These are phyloP conservation scores for Phialophora expanda DNA, from an alignment of 2,329 filamentous ascomycete species.

Conservation along the genomic window DNA sequence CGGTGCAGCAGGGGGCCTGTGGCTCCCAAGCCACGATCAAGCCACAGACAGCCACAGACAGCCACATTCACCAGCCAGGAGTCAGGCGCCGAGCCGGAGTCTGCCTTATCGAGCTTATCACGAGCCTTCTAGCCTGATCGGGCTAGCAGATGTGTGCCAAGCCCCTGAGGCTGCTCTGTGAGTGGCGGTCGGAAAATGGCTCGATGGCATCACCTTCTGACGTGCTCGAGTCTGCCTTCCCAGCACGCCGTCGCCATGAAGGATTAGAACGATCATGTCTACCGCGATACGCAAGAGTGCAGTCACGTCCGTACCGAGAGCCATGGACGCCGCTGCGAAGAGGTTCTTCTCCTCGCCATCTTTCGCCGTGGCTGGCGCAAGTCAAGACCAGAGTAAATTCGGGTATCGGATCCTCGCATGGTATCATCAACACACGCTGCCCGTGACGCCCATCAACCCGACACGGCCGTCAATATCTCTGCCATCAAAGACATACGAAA, in stretches of 20 bases:
- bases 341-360: conserved; percentile 78
- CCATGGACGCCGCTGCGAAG: conserved; percentile 72
- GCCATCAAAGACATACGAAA: conserved; percentile 62
- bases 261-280: neutral
- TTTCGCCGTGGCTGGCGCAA: conserved; percentile 90
- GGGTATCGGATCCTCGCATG: conserved; percentile 81
- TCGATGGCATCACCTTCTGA: neutral
- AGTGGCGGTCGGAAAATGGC: neutral
- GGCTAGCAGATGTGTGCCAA: neutral
- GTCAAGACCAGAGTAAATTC: conserved; percentile 81
- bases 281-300: neutral
- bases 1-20: conserved; percentile 15
- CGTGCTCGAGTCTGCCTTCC: neutral
- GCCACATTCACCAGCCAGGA: conserved; percentile 17
- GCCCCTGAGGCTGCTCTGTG: neutral
- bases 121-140: neutral
- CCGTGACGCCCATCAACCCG: conserved; percentile 85
- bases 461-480: conserved; percentile 68
- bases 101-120: conserved; percentile 23
- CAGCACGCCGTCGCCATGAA: neutral
- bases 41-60: conserved; percentile 16
- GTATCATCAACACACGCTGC: conserved; percentile 78
- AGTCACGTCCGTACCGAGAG: neutral
- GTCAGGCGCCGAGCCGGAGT: conserved; percentile 17
- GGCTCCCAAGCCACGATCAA: conserved; percentile 17